phyloP scores from a whole-genome alignment of 2,329 filamentous ascomycete genomes.

The Penicillium hordei region DNA sequence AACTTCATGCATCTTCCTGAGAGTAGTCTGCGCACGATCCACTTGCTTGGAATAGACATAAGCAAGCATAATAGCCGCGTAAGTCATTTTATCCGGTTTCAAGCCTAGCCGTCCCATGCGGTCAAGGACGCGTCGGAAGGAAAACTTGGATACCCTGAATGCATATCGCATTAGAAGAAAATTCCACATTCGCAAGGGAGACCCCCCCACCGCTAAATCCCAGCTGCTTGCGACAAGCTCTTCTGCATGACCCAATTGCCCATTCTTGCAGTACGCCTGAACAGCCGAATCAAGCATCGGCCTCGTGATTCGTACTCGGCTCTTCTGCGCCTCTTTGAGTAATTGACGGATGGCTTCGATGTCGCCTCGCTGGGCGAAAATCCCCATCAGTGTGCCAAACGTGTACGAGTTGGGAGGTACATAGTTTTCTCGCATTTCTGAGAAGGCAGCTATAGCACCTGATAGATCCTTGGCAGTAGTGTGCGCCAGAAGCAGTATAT shows the following conservation, averaged over 20 bases:
- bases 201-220: slow-evolving; percentile 51
- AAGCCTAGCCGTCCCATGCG: slow-evolving; percentile 56
- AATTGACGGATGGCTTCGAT: slow-evolving; percentile 66
- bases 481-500: slow-evolving; percentile 72
- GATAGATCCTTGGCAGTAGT: slow-evolving; percentile 64
- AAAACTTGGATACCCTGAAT: slow-evolving; percentile 57
- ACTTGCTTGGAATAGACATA: slow-evolving; percentile 55
- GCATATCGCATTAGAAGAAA: slow-evolving; percentile 70
- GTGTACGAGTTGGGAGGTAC: slow-evolving; percentile 61
- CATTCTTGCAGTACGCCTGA: slow-evolving; percentile 64
- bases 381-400: slow-evolving; percentile 71
- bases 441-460: slow-evolving; percentile 65
- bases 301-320: slow-evolving; percentile 52
- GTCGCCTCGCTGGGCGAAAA: slow-evolving; percentile 71
- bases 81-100: slow-evolving; percentile 57
- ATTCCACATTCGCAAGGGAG: slow-evolving; percentile 72
- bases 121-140: slow-evolving; percentile 54
- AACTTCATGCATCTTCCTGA: slow-evolving; percentile 40
- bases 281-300: slow-evolving; percentile 66
- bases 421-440: slow-evolving; percentile 53
- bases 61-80: slow-evolving; percentile 61
- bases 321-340: slow-evolving; percentile 61
- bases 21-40: slow-evolving; percentile 56
- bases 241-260: slow-evolving; percentile 56
- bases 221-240: slow-evolving; percentile 59